Base-by-base conservation (phyloP, 257 asterid genomes). In the Solanum gracilifrons region DNA sequence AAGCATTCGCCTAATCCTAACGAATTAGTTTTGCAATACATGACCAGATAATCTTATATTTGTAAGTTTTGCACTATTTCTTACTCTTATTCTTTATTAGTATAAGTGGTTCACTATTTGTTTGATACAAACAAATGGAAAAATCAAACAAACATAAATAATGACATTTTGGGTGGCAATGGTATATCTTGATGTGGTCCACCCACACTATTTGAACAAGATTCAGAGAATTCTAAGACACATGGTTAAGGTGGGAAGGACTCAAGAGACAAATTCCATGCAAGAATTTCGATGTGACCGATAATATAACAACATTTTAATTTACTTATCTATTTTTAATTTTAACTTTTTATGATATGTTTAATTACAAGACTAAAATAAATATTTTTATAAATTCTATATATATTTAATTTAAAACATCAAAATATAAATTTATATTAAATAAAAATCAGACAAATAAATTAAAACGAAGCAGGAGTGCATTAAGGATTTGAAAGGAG, bases 131-230 rank as follows among this genome's bases (percentile, higher is more conserved):
- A n/a, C 83, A 36, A 37, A 76, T 5, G 83, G 60, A 76, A 21
- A 74, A 74, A 35, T 74, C 18, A 74, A 74, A 74, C 37, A 25
- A 74, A 10, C n/a, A n/a, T 35, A 51, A 74, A 1, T 37, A 11
- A 12, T 76, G 58, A 76, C 18, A 39, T 76, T 37, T 76, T 39
- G 33, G 60, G 33, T 76, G 83, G 32, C 33, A 29, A 75, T 51
- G 72, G 87, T 91, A 91, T 62, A 74, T 74, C 5, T 86, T 89
- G 91, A 87, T 75, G 88, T 91, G 92, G 93, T 74, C 82, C 82
- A 74, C 80, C 91, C 92, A 89, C 82, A 82, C 51, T 88, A 90
- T 91, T 92, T 92, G 95, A 90, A 91, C 90, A 88, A 91, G 89
- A 90, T 87, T 90, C 87, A 84, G 90, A 91, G 91, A 74, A 76